phyloP scores from a whole-genome alignment of 768 basidiomycete genomes.

The Amanita jacksonii region DNA sequence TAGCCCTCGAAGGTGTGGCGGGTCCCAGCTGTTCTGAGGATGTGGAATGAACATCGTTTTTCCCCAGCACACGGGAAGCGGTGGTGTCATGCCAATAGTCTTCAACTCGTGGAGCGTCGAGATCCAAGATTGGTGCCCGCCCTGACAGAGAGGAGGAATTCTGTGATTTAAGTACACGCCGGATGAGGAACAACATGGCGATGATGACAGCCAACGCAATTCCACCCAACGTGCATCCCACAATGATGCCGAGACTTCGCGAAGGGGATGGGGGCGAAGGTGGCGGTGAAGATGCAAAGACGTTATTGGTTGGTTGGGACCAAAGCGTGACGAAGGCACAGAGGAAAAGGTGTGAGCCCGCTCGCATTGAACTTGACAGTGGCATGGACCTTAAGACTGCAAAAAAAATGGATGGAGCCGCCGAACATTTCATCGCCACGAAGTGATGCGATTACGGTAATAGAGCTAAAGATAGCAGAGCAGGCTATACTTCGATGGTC shows the following conservation, averaged over 20 bases:
- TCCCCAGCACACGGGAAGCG: neutral
- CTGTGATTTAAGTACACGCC: neutral
- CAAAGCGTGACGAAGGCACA: no score
- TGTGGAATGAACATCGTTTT: neutral
- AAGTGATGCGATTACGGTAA: no score
- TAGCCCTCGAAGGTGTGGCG: neutral
- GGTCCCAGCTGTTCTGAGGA: neutral
- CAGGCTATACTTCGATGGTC: no score
- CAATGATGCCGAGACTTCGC: constrained; percentile 11
- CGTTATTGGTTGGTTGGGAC: no score
- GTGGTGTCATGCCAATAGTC: neutral
- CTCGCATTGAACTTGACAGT: no score
- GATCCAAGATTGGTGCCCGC: neutral
- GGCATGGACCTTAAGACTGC: no score
- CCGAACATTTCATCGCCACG: no score
- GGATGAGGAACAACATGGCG: constrained; percentile 3
- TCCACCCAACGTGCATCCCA: constrained; percentile 16
- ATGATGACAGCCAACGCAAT: constrained; percentile 12
- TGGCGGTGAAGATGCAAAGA: no score
- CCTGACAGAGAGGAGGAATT: neutral
- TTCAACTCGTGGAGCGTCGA: neutral
- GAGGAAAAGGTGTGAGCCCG: no score
- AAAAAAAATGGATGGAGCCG: no score
- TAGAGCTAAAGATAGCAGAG: no score
- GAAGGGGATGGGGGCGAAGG: constrained; percentile 1